Base-by-base conservation (phyloP, 108 stramenopile genomes). In the Fragilaria radians region DNA sequence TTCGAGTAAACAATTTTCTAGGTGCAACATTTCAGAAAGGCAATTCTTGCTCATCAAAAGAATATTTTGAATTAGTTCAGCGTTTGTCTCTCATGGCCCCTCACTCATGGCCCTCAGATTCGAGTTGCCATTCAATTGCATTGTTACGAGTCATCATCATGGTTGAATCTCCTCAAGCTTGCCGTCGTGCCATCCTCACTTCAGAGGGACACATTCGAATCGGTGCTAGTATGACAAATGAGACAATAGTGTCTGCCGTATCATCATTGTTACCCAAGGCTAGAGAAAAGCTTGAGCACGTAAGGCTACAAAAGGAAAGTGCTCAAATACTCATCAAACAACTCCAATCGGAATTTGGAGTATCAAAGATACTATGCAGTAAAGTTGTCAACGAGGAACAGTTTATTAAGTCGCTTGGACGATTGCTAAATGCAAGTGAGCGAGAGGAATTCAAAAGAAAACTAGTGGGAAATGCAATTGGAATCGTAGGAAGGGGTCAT, bases 171-270 rank as follows among this genome's bases (percentile, higher is more conserved):
- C 58, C 73, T 25, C 55, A 72, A 3, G 69, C 72, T 5, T 80
- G 75, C 57, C 67, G 89, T 48, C 66, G 78, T 52, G 59, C 76
- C 0, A 72, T 57, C 28, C 67, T 91, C 57, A 74, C 81, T 5
- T 72, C 61, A 60, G 79, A 82, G 60, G 90, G 86, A 27, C 62
- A 61, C 33, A 59, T 91, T 48, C 79, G 71, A 46, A 68, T 81
- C 0, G 67, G 72, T 48, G 52, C 77, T 9, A 56, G 54, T 7
- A 82, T 81, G 82, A 45, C 55, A 21, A 48, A 61, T 57, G 21
- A 46, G 65, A 48, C 59, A 4, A 33, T 82, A 29, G 23, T 64
- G 56, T 28, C 36, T 25, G 50, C 64, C 9, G 32, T 75, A 24
- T 46, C 65, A 49, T 27, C 54, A 36, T 34, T 61, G 4, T 33